These are phyloP conservation scores for Eremochloa ophiuroides DNA, from an alignment of 176 grass and related monocot genomes.

Conservation along the genomic window DNA sequence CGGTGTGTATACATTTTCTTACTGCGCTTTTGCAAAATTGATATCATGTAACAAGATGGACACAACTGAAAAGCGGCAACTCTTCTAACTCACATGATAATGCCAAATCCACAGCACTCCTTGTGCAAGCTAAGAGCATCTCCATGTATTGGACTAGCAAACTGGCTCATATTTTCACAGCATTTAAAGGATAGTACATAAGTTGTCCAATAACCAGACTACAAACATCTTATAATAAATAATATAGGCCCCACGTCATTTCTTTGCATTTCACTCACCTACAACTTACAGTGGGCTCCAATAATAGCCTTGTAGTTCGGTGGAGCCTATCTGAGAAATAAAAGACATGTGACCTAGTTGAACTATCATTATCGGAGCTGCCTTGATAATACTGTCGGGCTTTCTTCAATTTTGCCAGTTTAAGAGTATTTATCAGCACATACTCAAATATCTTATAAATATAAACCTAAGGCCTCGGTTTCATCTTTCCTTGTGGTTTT, in stretches of 20 bases:
- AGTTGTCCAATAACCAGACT: not conserved
- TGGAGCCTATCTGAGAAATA: not conserved
- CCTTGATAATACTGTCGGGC: not conserved
- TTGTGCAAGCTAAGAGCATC: not conserved
- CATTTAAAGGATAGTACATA: not conserved
- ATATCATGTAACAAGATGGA: not conserved
- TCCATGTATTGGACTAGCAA: not conserved
- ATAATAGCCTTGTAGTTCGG: not conserved
- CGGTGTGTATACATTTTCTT: not conserved
- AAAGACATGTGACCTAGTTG: not conserved
- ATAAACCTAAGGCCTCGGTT: not conserved
- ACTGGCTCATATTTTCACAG: not conserved
- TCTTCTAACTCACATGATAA: not conserved
- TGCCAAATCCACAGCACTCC: not conserved
- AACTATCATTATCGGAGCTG: not conserved
- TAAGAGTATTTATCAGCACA: not conserved
- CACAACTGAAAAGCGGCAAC: not conserved
- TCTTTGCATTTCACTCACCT: not conserved
- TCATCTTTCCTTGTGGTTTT: constrained; percentile 34
- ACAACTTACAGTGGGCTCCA: not conserved
- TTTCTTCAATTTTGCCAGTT: not conserved
- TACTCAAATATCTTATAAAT: not conserved
- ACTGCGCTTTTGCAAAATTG: not conserved
- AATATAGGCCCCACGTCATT: not conserved
- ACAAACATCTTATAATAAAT: not conserved